Evolutionary conservation across 2,329 filamentous ascomycete species (phyloP).

Genomic region (Fusarium neocosmosporiellum): DNA sequence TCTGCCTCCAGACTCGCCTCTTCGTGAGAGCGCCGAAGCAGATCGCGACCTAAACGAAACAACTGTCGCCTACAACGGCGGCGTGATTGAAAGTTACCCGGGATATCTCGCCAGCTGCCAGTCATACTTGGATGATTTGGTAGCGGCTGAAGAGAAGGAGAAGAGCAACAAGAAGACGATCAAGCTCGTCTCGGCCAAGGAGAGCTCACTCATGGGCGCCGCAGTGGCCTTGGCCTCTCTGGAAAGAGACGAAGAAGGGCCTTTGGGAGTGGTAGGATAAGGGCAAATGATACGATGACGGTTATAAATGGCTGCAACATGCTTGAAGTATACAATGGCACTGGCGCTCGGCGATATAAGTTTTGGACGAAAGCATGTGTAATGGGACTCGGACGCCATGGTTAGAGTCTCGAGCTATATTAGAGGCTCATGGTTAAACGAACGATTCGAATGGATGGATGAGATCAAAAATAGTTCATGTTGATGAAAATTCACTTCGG

Average conservation of each 20-base stretch:
- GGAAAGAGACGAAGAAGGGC: constrained; percentile 35
- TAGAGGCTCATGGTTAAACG: not conserved
- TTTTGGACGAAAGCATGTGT: not conserved
- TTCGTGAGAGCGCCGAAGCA: constrained; percentile 60
- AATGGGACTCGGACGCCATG: not conserved
- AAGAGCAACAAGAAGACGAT: constrained; percentile 58
- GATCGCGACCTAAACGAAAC: constrained; percentile 62
- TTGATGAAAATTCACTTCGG: not conserved
- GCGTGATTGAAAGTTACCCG: constrained; percentile 83
- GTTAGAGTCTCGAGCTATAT: not conserved
- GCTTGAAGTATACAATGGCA: constrained; percentile 19
- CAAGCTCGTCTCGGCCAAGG: constrained; percentile 74
- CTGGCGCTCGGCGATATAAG: constrained; percentile 19
- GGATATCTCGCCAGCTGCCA: constrained; percentile 73
- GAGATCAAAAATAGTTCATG: not conserved
- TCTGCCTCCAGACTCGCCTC: constrained; percentile 46
- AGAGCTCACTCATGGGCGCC: constrained; percentile 80
- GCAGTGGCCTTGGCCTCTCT: constrained; percentile 73
- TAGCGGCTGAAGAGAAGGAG: constrained; percentile 46
- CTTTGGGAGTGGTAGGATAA: constrained; percentile 31
- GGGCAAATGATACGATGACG: not conserved
- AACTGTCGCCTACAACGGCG: constrained; percentile 81
- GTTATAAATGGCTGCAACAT: constrained; percentile 4
- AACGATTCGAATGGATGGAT: not conserved
- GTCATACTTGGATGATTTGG: constrained; percentile 69